Evolutionary conservation across 2,329 filamentous ascomycete genomes (phyloP), one percentile per base, ranked within the genome.

Genomic region (Emericellopsis cladophorae): DNA sequence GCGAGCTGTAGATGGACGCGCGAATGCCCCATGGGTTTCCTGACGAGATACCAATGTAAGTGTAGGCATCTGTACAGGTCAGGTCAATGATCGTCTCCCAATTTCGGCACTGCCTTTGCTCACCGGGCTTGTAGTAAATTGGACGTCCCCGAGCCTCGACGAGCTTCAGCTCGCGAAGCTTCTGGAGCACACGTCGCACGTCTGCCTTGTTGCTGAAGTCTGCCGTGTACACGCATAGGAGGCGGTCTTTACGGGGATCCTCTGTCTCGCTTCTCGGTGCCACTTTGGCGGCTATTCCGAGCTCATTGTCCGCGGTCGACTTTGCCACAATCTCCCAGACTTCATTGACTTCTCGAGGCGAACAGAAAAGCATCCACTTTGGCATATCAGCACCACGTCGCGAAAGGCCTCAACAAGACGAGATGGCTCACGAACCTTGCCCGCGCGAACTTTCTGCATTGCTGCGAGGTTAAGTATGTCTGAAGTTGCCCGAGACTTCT

Each of bases 71-170:
- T 78, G 40, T 40, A 26, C 23, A 29, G 4, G 26, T 29, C 23
- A 29, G 4, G 26, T 29, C 26, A 7, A 11, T 29, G 35, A 50
- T 39, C 50, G 48, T 29, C 9, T 22, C 23, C 14, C 12, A 14
- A 14, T 4, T 23, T 4, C 22, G 11, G 22, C 10, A 9, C 11
- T 23, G 9, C 7, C 22, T 8, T 10, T 10, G 74, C 57, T 66
- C 55, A 71, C 82, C 80, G 49, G 73, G 74, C 54, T 93, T 93
- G 63, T 93, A 94, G 56, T 85, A 90, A 39, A 92, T 78, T 1
- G 67, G 61, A 36, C 61, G 64, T 4, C 58, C 57, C 38, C 48
- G 59, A 16, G 55, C 44, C 29, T 65, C 64, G 39, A 81, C 66
- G 31, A 92, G 60, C 7, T 71, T 76, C 43, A 88, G 62, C 42